Evolutionary conservation across 2,329 filamentous ascomycete genomes (phyloP).

Genomic region (Phyllosticta citribraziliensis): DNA sequence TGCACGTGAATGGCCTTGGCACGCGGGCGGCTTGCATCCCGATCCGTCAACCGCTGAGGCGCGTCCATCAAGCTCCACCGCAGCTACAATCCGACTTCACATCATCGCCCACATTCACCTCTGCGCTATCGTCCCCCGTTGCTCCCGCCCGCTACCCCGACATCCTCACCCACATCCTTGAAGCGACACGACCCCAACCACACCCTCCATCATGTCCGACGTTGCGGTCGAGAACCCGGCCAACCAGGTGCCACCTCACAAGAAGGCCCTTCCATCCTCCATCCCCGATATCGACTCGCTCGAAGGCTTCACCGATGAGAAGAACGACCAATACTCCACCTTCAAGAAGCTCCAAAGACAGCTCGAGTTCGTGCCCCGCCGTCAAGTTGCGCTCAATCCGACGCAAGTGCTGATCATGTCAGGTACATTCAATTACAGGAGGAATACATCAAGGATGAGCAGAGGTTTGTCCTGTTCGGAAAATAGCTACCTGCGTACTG

Average conservation of each 20-base stretch:
- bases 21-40: background rate
- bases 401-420: slow-evolving; percentile 18
- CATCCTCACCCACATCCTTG: background rate
- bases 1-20: background rate
- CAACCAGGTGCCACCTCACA: slow-evolving; percentile 65
- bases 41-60: background rate
- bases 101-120: background rate
- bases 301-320: slow-evolving; percentile 71
- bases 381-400: background rate
- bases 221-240: slow-evolving; percentile 72
- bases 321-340: slow-evolving; percentile 84
- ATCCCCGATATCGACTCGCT: slow-evolving; percentile 87
- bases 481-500: background rate
- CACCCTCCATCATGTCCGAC: slow-evolving; percentile 62
- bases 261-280: slow-evolving; percentile 66
- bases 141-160: background rate
- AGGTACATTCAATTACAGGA: slow-evolving; percentile 96
- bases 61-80: background rate
- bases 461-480: slow-evolving; percentile 50
- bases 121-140: background rate
- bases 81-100: background rate
- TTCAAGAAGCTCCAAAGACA: slow-evolving; percentile 96
- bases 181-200: background rate
- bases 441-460: slow-evolving; percentile 99
- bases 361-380: slow-evolving; percentile 59